A percentile compares a stretch with the other conserved stretches of the same genome.
Evolutionary conservation across 2,329 filamentous ascomycete genomes (phyloP).

Genomic region (Alternaria sp.): DNA sequence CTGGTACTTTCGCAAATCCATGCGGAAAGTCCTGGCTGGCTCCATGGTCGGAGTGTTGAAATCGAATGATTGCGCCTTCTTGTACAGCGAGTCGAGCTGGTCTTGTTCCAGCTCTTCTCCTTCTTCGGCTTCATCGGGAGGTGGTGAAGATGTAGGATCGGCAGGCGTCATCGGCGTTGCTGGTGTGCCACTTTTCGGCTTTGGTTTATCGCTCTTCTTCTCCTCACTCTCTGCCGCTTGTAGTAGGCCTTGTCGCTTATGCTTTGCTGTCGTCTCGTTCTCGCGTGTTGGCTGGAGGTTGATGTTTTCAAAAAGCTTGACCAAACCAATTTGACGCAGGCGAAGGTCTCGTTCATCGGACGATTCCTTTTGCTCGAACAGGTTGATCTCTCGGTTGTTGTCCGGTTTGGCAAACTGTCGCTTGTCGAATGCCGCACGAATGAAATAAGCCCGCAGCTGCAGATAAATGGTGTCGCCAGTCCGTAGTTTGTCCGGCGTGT

Average conservation of each 20-base stretch:
- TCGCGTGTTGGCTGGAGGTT: slow-evolving; percentile 78
- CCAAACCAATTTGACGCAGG: slow-evolving; percentile 84
- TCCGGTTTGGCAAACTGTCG: slow-evolving; percentile 69
- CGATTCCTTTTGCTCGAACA: slow-evolving; percentile 88
- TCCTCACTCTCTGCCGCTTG: slow-evolving; percentile 90
- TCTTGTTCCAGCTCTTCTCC: slow-evolving; percentile 93
- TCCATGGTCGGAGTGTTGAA: slow-evolving; percentile 90
- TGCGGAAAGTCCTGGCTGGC: slow-evolving; percentile 80
- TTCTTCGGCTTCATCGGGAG: slow-evolving; percentile 75
- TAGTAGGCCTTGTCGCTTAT: slow-evolving; percentile 83
- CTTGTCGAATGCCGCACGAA: slow-evolving; percentile 76
- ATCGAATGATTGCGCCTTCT: slow-evolving; percentile 96
- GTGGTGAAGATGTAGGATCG: slow-evolving; percentile 62
- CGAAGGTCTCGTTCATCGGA: slow-evolving; percentile 84
- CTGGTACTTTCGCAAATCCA: slow-evolving; percentile 90
- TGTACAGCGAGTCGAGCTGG: slow-evolving; percentile 91
- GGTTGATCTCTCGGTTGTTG: slow-evolving; percentile 73
- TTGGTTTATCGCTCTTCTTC: slow-evolving; percentile 62
- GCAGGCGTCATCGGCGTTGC: slow-evolving; percentile 42
- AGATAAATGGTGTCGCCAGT: slow-evolving; percentile 96
- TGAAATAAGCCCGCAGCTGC: slow-evolving; percentile 81
- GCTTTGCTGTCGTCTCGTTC: slow-evolving; percentile 78
- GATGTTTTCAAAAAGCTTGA: slow-evolving; percentile 89
- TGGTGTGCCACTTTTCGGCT: slow-evolving; percentile 58
- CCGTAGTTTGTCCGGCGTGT: slow-evolving; percentile 81